Evolutionary conservation across 163 green algal species (phyloP).

Genomic region (Chlorella variabilis): DNA sequence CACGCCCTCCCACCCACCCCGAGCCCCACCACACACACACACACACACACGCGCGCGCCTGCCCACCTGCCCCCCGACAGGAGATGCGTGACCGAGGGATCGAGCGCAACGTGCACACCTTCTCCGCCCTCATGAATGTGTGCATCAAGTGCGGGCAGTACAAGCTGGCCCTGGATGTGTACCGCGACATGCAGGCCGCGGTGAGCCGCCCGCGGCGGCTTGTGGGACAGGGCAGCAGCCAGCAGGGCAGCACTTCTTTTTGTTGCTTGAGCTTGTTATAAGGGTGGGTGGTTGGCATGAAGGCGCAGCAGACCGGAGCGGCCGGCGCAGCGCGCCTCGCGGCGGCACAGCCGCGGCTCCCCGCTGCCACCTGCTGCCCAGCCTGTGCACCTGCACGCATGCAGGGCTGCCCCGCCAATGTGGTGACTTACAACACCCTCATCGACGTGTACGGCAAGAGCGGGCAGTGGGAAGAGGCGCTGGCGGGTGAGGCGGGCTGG

Average conservation of each 20-base stretch:
- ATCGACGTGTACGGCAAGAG: conserved; percentile 69
- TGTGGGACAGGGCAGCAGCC: too few relatives aligned
- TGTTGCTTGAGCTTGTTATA: too few relatives aligned
- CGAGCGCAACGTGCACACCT: conserved; percentile 84
- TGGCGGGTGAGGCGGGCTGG: background rate
- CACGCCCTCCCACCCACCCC: too few relatives aligned
- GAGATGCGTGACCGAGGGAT: conserved; percentile 65
- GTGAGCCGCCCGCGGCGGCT: background rate
- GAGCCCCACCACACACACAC: too few relatives aligned
- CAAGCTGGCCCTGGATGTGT: conserved; percentile 62
- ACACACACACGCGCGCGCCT: too few relatives aligned
- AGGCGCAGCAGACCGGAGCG: too few relatives aligned
- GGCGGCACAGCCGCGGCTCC: background rate
- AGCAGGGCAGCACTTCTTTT: too few relatives aligned
- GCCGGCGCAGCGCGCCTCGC: too few relatives aligned
- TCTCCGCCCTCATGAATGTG: conserved; percentile 70
- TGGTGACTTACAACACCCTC: conserved; percentile 71
- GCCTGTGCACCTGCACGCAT: background rate
- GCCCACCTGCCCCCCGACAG: too few relatives aligned
- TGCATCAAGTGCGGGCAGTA: conserved; percentile 66
- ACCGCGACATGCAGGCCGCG: conserved; percentile 55
- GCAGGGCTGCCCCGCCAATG: conserved; percentile 61
- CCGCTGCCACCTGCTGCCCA: background rate
- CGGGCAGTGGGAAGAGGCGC: conserved; percentile 58
- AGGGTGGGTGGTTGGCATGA: too few relatives aligned